phyloP scores from a whole-genome alignment of 1,284 basidiomycete genomes.

The Naganishia liquefaciens region DNA sequence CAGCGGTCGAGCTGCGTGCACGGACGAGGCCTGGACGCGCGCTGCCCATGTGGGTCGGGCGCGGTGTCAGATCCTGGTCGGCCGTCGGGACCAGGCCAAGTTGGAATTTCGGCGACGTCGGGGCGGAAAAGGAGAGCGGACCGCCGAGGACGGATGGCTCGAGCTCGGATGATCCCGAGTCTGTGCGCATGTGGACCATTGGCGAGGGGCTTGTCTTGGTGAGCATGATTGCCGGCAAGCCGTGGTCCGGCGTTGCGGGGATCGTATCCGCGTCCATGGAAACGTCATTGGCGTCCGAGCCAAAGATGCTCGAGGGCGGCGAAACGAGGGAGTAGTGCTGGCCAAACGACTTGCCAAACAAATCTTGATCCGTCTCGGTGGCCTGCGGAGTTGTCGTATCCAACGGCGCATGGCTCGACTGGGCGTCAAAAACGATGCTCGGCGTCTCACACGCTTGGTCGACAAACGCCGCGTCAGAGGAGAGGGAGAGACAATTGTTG shows the following conservation, averaged over 20 bases:
- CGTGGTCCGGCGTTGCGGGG: slow-evolving; percentile 21
- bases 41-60: neutral
- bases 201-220: slow-evolving; percentile 26
- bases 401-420: neutral
- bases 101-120: slow-evolving; percentile 6
- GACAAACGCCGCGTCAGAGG: slow-evolving; percentile 6
- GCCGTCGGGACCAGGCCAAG: neutral
- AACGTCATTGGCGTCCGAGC: neutral
- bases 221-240: slow-evolving; percentile 19
- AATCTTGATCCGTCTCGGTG: slow-evolving; percentile 1
- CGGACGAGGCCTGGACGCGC: slow-evolving; percentile 16
- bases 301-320: slow-evolving; percentile 17
- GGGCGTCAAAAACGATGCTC: slow-evolving; percentile 10
- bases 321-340: slow-evolving; percentile 1
- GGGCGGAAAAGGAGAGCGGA: slow-evolving; percentile 19
- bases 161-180: slow-evolving; percentile 19
- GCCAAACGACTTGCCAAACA: slow-evolving; percentile 25
- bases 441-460: slow-evolving; percentile 24
- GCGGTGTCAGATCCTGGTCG: neutral
- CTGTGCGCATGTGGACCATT: slow-evolving; percentile 9
- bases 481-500: slow-evolving; percentile 25
- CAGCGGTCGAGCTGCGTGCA: slow-evolving; percentile 21
- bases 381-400: slow-evolving; percentile 9
- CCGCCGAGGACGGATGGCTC: slow-evolving; percentile 7
- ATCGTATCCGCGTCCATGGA: slow-evolving; percentile 10